Percentiles rank a stretch among this genome's conserved stretches.
These are phyloP conservation scores for Fomitopsis pulvina DNA, from an alignment of 768 basidiomycete species.

Conservation along the genomic window DNA sequence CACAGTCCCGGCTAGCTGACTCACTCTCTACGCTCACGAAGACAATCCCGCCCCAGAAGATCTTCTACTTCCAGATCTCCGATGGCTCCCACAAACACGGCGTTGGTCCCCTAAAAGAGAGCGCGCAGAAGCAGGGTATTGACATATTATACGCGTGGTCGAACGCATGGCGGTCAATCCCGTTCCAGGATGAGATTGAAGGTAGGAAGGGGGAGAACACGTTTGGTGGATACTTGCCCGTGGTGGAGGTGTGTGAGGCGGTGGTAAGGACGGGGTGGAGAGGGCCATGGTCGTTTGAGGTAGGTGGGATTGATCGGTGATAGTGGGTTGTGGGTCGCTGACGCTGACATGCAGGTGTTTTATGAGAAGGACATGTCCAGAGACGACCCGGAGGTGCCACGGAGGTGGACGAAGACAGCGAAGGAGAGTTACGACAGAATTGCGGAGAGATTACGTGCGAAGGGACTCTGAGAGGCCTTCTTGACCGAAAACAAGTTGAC, in stretches of 20 bases:
- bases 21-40: slow-evolving; percentile 17
- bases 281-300: slow-evolving; percentile 26
- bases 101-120: slow-evolving; percentile 10
- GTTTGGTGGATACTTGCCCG: slow-evolving; percentile 21
- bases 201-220: slow-evolving; percentile 4
- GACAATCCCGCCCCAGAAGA: slow-evolving; percentile 18
- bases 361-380: slow-evolving; percentile 18
- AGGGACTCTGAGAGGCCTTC: neutral
- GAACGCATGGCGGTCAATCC: slow-evolving; percentile 23
- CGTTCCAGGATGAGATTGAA: slow-evolving; percentile 18
- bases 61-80: slow-evolving; percentile 28
- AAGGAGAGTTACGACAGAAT: slow-evolving; percentile 12
- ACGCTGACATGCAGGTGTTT: slow-evolving; percentile 14
- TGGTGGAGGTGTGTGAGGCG: slow-evolving; percentile 21
- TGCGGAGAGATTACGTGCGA: slow-evolving; percentile 10
- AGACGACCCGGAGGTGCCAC: slow-evolving; percentile 14
- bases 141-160: slow-evolving; percentile 22
- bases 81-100: slow-evolving; percentile 19
- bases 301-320: neutral
- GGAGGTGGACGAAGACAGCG: slow-evolving; percentile 17
- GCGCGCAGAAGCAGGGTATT: slow-evolving; percentile 19
- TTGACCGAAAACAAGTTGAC: neutral
- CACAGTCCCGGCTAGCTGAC: slow-evolving; percentile 9
- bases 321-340: neutral
- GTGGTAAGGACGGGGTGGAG: slow-evolving; percentile 23